Base-by-base conservation (phyloP, 2,329 filamentous ascomycete genomes). In the Ascochyta fabae region DNA sequence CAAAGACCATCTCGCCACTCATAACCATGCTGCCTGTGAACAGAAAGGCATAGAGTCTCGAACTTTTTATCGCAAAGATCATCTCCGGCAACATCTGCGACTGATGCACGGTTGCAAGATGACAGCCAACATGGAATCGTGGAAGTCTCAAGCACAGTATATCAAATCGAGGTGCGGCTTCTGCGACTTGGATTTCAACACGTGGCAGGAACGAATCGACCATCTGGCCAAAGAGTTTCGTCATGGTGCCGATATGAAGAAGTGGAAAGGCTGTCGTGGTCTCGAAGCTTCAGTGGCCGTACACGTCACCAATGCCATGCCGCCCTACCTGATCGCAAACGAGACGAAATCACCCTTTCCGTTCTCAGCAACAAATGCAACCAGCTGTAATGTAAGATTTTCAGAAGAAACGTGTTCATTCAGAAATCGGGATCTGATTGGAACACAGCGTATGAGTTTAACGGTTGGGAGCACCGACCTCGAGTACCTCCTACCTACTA, bases 21-120 rank as follows among this genome's bases (percentile, higher is more conserved):
- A 88, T 74, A 85, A 86, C 60, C 85, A 84, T 67, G 75, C 76
- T 31, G 76, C 84, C 13, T 93, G 90, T 69, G 85, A 86, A 59
- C 88, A 92, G 66, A 85, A 89, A 68, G 83, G 83, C 4, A 60
- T 81, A 1, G 81, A 85, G 51, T 87, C 90, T 62, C 82, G 85
- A 33, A 86, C 83, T 0, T 87, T 87, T 68, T 86, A 84, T 64
- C 78, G 85, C 24, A 87, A 87, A 69, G 85, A 87, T 63, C 85
- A 87, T 64, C 77, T 87, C 12, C 80, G 84, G 45, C 85, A 87
- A 64, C 85, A 87, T 68, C 71, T 87, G 29, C 79, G 84, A 33
- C 73, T 87, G 48, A 85, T 86, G 78, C 85, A 87, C 65, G 79
- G 80, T 57, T 82, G 81, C 61, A 90, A 89, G 59, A 80, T 86